Base-by-base conservation (phyloP, 73 alveolate genomes). In the Blepharisma stoltei region DNA sequence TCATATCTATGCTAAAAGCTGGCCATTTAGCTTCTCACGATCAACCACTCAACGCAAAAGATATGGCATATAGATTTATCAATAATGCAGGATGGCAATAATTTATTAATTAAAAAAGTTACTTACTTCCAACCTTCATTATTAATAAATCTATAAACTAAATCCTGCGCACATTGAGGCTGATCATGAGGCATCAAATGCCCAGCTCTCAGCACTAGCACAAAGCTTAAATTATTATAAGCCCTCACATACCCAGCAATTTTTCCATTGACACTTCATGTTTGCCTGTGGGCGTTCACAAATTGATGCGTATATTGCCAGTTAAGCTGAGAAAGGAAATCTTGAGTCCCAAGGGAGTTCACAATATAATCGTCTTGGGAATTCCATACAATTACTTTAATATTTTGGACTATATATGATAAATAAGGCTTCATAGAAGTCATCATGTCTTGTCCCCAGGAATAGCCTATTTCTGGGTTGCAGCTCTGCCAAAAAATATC, bases 21-120 rank as follows among this genome's bases (percentile, higher is more conserved):
- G 98, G 98, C 9, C 98, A 92, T 79, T 86, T 92, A 95, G 95
- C 89, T 37, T 96, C 98, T 11, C 88, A 83, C 83, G 96, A 92
- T 83, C 83, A 90, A 55, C 92, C 95, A 49, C 71, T 47, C 70
- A 54, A 53, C 67, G 92, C 95, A 3, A 84, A 85, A 65, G 67
- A 32, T 54, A 79, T 92, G 88, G 47, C 86, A 41, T 70, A 79
- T 67, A 54, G 92, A 37, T 92, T 92, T 81, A 54, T 92, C 60
- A 70, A 81, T 67, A 91, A 43, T 44, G 23, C 73, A 20, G 73
- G 73, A 9, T 60, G 73, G 73, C 14, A 60, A 8, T 60, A 60
- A 25, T 60, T 60, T 14, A 20, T 14, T 52, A 1, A 52, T 1
- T 52, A 1, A 52, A 52, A 52, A 52, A 20, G 4, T 52, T 52